These are phyloP conservation scores for Psilocybe subaeruginosa DNA, from an alignment of 768 basidiomycete genomes.

Conservation along the genomic window DNA sequence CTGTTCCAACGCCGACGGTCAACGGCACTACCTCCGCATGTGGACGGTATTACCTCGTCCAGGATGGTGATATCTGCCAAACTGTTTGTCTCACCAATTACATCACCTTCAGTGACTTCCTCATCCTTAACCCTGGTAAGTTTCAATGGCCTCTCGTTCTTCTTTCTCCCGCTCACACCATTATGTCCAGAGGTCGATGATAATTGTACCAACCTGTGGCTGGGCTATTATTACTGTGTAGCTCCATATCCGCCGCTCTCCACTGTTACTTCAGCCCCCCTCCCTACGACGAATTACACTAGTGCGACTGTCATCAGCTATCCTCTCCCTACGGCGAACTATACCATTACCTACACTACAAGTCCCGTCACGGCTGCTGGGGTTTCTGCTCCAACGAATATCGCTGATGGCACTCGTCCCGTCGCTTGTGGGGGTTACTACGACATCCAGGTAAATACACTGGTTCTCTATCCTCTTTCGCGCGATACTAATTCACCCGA, in stretches of 20 bases:
- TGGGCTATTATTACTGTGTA: constrained; percentile 25
- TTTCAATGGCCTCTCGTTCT: not conserved
- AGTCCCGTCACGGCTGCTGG: constrained; percentile 5
- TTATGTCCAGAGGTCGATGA: constrained; percentile 18
- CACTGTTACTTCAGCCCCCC: constrained; percentile 9
- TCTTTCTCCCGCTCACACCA: not conserved
- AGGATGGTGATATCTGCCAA: constrained; percentile 12
- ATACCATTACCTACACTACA: not conserved
- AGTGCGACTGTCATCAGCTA: constrained; percentile 11
- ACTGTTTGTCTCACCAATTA: constrained; percentile 12
- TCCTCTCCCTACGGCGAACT: constrained; percentile 14
- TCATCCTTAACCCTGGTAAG: constrained; percentile 24
- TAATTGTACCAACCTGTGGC: constrained; percentile 28
- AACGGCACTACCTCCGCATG: constrained; percentile 25
- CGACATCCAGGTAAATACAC: constrained; percentile 2
- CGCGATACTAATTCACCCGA: not conserved
- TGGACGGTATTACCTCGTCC: constrained; percentile 24
- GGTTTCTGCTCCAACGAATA: constrained; percentile 9
- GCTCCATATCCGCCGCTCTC: constrained; percentile 23
- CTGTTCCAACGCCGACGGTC: constrained; percentile 21
- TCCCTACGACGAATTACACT: constrained; percentile 9
- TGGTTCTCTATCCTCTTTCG: not conserved
- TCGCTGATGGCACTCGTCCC: constrained; percentile 22
- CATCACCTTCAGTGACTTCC: constrained; percentile 24
- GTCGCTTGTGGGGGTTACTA: constrained; percentile 25